phyloP scores from a whole-genome alignment of 306 rosid species.

The Comarum palustre region DNA sequence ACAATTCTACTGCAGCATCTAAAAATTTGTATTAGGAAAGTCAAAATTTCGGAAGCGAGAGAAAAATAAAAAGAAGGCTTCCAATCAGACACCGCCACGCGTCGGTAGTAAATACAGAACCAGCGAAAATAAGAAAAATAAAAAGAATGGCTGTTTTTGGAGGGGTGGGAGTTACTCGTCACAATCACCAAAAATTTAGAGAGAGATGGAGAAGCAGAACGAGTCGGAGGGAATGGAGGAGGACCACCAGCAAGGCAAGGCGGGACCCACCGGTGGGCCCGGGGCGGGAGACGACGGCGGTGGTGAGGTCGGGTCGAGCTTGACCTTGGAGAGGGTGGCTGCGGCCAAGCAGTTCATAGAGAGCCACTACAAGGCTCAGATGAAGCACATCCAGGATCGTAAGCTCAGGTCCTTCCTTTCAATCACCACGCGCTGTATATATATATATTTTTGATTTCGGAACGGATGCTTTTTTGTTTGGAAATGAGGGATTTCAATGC shows the following conservation, averaged over 20 bases:
- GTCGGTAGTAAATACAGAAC: slow-evolving; percentile 20
- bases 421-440: too few species aligned
- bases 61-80: too few species aligned
- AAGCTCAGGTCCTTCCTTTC: slow-evolving; percentile 56
- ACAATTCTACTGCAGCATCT: too few species aligned
- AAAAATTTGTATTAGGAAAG: too few species aligned
- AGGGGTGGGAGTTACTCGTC: slow-evolving; percentile 51
- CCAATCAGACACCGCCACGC: slow-evolving; percentile 15
- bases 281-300: slow-evolving; percentile 26
- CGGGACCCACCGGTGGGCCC: slow-evolving; percentile 13
- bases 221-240: slow-evolving; percentile 19
- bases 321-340: slow-evolving; percentile 86
- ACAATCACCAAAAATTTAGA: slow-evolving; percentile 35
- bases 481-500: slow-evolving; percentile 14
- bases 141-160: slow-evolving; percentile 22
- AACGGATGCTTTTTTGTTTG: background rate
- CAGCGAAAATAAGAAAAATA: background rate
- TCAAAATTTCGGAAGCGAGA: slow-evolving; percentile 15
- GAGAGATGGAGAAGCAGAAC: slow-evolving; percentile 36
- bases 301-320: slow-evolving; percentile 53
- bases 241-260: slow-evolving; percentile 10
- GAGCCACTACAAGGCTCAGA: slow-evolving; percentile 75
- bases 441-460: too few species aligned
- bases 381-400: slow-evolving; percentile 73
- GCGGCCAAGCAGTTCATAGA: slow-evolving; percentile 89